Evolutionary conservation across 768 basidiomycete species (phyloP), one percentile per base, ranked within the genome.

Genomic region (Collybia nuda): DNA sequence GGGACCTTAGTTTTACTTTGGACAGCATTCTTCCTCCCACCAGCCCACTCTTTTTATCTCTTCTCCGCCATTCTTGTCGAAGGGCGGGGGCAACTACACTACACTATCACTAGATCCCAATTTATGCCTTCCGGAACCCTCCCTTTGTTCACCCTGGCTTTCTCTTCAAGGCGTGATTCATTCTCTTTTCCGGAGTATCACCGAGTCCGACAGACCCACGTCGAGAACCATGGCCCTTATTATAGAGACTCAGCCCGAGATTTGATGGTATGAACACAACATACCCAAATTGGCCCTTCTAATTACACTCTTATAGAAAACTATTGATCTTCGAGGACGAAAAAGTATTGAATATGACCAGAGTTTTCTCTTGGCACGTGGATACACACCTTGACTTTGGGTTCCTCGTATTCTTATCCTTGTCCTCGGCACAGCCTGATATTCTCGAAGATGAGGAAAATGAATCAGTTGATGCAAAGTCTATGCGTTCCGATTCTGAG

Each of bases 131-230:
- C 12, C 12, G 14, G 44, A 36, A 15, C 44, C 11, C 7, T 46
- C 18, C 32, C 32, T 36, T 44, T 17, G 2, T 46, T 46, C 18
- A 46, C n/a, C 11, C n/a, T 46, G 3, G 7, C 9, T 17, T 3
- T 15, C 19, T 17, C 6, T 22, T 32, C 44, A 9, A 36, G 32
- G 18, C 29, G 44, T 21, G 32, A 46, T 36, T 46, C 44, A 15
- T 46, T 46, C 17, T 22, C 9, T 22, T 18, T 46, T 15, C 32
- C 44, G 19, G 44, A 46, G n/a, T 46, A 46, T 9, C 36, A 46
- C 17, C 44, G n/a, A n/a, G n/a, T n/a, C n/a, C n/a, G 44, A 15
- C 3, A 12, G 3, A 46, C 44, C 1, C 44, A 32, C 2, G 11
- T 35, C 5, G 44, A 46, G 11, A 32, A 46, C 15, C 36, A 36